These are phyloP conservation scores for Raphanus raphanistrum DNA, from an alignment of 345 rosid genomes.

Conservation along the genomic window DNA sequence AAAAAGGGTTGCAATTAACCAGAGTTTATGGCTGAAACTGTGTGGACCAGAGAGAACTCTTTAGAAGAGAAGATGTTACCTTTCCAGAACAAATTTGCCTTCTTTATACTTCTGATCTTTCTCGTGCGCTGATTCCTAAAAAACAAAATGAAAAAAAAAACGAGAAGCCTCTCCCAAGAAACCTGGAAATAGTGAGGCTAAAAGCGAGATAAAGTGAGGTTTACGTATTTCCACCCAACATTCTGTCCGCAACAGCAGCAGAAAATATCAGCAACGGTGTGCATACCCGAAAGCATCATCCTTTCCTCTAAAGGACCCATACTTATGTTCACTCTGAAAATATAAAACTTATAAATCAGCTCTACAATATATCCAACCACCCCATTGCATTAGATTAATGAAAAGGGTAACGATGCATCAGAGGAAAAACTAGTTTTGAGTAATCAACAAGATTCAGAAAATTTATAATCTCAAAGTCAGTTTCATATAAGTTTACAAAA, in stretches of 20 bases:
- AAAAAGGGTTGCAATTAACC: not conserved
- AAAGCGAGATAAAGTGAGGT: not conserved
- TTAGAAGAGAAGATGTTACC: slow-evolving; percentile 43
- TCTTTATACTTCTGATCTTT: slow-evolving; percentile 74
- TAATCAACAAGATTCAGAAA: slow-evolving; percentile 15
- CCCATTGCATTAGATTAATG: no score
- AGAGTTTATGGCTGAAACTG: slow-evolving; percentile 6
- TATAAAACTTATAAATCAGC: not conserved
- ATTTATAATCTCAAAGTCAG: not conserved
- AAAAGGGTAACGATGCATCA: not conserved
- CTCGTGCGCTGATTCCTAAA: slow-evolving; percentile 72
- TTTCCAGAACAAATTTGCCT: slow-evolving; percentile 80
- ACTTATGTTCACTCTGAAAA: slow-evolving; percentile 66
- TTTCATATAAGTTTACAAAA: not conserved
- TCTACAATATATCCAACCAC: no score
- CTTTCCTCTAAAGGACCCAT: slow-evolving; percentile 72
- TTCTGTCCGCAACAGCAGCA: slow-evolving; percentile 90
- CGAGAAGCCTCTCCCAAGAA: not conserved
- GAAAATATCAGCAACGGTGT: slow-evolving; percentile 78
- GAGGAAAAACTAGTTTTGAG: slow-evolving; percentile 3
- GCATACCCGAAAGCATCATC: slow-evolving; percentile 76
- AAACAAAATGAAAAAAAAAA: not conserved
- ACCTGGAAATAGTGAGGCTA: not conserved
- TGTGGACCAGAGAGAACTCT: not conserved
- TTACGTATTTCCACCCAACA: slow-evolving; percentile 96